Conservation (phyloP, 495 filamentous ascomycete species). For the Annulohypoxylon bovei region DNA sequence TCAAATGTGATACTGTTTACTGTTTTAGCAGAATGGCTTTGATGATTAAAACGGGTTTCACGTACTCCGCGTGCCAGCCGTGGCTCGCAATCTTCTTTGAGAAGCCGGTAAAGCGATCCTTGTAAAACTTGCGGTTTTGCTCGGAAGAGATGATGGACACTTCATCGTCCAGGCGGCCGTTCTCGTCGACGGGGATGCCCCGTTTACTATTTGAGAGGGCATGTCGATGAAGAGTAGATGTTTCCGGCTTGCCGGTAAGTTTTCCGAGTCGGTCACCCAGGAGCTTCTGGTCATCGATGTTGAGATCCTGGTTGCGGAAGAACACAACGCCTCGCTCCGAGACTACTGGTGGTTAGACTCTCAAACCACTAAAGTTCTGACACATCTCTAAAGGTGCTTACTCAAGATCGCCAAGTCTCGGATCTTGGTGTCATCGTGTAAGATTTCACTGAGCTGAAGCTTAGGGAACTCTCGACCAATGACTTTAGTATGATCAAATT, state of each 20-base stretch:
- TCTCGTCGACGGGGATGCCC: slow-evolving; percentile 56
- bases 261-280: slow-evolving; percentile 72
- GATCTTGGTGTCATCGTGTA: slow-evolving; percentile 74
- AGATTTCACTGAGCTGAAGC: slow-evolving; percentile 67
- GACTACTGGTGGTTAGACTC: slow-evolving; percentile 58
- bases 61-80: slow-evolving; percentile 53
- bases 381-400: slow-evolving; percentile 41
- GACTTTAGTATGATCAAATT: slow-evolving; percentile 71
- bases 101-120: slow-evolving; percentile 62
- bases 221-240: slow-evolving; percentile 64
- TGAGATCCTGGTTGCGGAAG: slow-evolving; percentile 75
- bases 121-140: slow-evolving; percentile 69
- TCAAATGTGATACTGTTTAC: slow-evolving; percentile 68
- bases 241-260: slow-evolving; percentile 72
- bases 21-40: background rate
- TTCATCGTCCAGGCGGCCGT: slow-evolving; percentile 70
- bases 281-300: slow-evolving; percentile 67
- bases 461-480: slow-evolving; percentile 74
- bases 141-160: slow-evolving; percentile 75
- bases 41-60: background rate
- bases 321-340: slow-evolving; percentile 79
- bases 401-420: slow-evolving; percentile 73
- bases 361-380: background rate
- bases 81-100: slow-evolving; percentile 53
- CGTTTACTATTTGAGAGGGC: slow-evolving; percentile 69